phyloP scores from a whole-genome alignment of 2,329 filamentous ascomycete species.

The Pseudocercospora eumusae region DNA sequence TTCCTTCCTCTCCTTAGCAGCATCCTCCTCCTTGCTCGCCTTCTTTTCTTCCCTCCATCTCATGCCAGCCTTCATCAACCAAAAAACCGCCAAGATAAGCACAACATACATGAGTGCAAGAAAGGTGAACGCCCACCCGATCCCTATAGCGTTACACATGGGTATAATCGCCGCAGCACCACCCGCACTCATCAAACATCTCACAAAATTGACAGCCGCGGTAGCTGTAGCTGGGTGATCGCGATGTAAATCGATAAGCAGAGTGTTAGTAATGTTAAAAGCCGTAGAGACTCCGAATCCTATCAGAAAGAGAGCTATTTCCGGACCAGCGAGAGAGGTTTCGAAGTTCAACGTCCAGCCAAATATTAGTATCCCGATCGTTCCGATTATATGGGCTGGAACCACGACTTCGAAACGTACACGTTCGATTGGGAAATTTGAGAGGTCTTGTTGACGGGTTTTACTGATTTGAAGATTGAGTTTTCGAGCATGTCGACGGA shows the following conservation, averaged over 20 bases:
- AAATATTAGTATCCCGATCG: slow-evolving; percentile 42
- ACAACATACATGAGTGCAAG: slow-evolving; percentile 30
- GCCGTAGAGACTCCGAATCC: slow-evolving; percentile 38
- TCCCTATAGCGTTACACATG: slow-evolving; percentile 36
- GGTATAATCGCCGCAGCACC: slow-evolving; percentile 44
- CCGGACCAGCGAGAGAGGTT: slow-evolving; percentile 45
- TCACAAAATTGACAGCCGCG: slow-evolving; percentile 48
- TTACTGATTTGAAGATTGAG: slow-evolving; percentile 63
- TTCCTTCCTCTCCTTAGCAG: background rate
- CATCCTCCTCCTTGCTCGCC: slow-evolving; percentile 16
- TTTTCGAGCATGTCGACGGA: slow-evolving; percentile 64
- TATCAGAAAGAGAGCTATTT: slow-evolving; percentile 50
- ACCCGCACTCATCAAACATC: slow-evolving; percentile 48
- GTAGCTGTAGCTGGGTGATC: slow-evolving; percentile 46
- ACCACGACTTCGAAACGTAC: slow-evolving; percentile 46
- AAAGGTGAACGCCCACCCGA: slow-evolving; percentile 52
- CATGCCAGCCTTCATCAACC: slow-evolving; percentile 31
- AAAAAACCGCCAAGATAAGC: slow-evolving; percentile 27
- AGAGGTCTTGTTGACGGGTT: slow-evolving; percentile 58
- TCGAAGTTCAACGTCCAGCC: slow-evolving; percentile 46
- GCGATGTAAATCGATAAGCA: slow-evolving; percentile 50
- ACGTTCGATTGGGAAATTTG: slow-evolving; percentile 54
- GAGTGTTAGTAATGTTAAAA: slow-evolving; percentile 50
- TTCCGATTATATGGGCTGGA: slow-evolving; percentile 42
- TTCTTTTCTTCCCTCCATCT: slow-evolving; percentile 28